Evolutionary conservation across 345 rosid species (phyloP), one percentile per base, ranked within the genome.

Genomic region (Populus davidiana): DNA sequence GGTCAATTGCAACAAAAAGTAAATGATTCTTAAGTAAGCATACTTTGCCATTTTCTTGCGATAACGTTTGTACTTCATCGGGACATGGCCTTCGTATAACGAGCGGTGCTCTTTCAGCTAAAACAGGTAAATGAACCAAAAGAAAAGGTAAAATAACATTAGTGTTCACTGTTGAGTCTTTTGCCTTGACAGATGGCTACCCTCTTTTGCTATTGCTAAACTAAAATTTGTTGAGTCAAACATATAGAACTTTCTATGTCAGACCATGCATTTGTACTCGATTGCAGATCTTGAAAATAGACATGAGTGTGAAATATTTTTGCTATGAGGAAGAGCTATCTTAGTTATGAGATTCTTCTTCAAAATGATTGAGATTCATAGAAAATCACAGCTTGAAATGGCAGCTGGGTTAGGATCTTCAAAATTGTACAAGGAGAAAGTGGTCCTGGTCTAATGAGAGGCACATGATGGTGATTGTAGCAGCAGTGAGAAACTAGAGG

Each of bases 21-120:
- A 49, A 59, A 36, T 20, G 50, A 75, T 77, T 73, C 29, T 70
- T 70, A 77, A 79, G 18, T 73, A 73, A 78, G 41, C 6, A 78
- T 91, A 95, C 99, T 93, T 95, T 76, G 90, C 87, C 98, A 95
- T 91, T 83, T 83, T 91, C 86, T 87, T 93, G 86, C 87, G 83
- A 76, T 95, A 95, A 39, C 85, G 88, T 82, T 90, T 93, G 91
- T 91, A 95, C 86, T 91, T 93, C 98, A 93, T 95, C 13, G 98
- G 99, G 75, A 95, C 92, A 83, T 93, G 88, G 83, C 92, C 86
- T 87, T 93, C 99, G 54, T 95, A 95, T 67, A 88, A 80, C 66
- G 92, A 74, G 18, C 87, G 91, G 79, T 75, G 47, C 74, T 87
- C 90, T 83, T 95, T 95, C 69, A 95, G 91, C 99, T 95, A 88